Evolutionary conservation across 2,329 filamentous ascomycete genomes (phyloP).

Genomic region (Diplodia seriata): DNA sequence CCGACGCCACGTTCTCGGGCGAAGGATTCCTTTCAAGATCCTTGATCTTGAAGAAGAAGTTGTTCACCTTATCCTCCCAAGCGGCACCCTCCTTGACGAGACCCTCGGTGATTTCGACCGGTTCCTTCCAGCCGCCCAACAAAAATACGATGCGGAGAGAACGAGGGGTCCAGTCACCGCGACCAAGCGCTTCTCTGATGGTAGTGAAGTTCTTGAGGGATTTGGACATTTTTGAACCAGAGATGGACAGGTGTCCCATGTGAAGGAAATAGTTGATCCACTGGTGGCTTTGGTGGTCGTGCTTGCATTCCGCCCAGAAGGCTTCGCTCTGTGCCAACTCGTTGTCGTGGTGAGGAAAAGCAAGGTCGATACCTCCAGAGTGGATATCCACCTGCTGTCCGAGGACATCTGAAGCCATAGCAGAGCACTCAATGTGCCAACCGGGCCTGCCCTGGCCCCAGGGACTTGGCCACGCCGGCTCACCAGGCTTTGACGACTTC

Average conservation of each 20-base stretch:
- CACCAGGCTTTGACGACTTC: constrained; percentile 91
- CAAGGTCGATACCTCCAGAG: constrained; percentile 88
- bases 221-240: constrained; percentile 95
- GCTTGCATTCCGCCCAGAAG: constrained; percentile 66
- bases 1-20: constrained; percentile 39
- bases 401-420: constrained; percentile 91
- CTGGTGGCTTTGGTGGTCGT: constrained; percentile 57
- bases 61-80: constrained; percentile 82
- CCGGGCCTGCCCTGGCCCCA: constrained; percentile 90
- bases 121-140: constrained; percentile 87
- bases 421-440: constrained; percentile 97
- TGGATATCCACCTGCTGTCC: constrained; percentile 89
- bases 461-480: constrained; percentile 86
- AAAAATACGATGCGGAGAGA: constrained; percentile 86
- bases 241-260: constrained; percentile 90
- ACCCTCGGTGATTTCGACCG: constrained; percentile 87
- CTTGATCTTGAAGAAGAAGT: constrained; percentile 68
- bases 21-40: constrained; percentile 54
- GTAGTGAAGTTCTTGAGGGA: constrained; percentile 95
- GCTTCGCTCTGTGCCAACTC: constrained; percentile 90
- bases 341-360: constrained; percentile 81
- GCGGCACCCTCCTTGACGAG: constrained; percentile 75
- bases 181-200: constrained; percentile 78
- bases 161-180: constrained; percentile 75
- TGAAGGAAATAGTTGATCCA: constrained; percentile 98